Percentiles rank a stretch among this genome's conserved stretches.
These are phyloP conservation scores for Geotrichum carabidarum DNA, from an alignment of 1,139 yeast genomes.

Conservation along the genomic window DNA sequence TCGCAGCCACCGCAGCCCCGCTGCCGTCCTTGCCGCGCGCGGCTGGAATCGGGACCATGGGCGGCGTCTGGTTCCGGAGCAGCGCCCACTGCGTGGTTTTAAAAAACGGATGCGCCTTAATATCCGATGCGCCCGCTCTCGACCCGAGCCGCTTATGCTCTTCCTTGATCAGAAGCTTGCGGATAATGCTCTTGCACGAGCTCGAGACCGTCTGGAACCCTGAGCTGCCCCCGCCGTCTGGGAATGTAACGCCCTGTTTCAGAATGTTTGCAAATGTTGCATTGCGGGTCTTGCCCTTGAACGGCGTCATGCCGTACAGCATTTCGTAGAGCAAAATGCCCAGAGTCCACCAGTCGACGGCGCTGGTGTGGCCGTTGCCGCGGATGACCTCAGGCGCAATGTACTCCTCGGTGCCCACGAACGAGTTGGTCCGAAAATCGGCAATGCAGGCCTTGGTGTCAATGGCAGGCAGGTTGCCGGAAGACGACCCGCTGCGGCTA, in stretches of 20 bases:
- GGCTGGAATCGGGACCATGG: slow-evolving; percentile 84
- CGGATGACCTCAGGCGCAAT: slow-evolving; percentile 96
- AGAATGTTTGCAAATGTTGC: slow-evolving; percentile 83
- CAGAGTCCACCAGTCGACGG: slow-evolving; percentile 99
- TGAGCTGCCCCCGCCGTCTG: slow-evolving; percentile 39
- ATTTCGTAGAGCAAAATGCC: slow-evolving; percentile 89
- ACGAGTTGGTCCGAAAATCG: slow-evolving; percentile 91
- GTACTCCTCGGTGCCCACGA: slow-evolving; percentile 97
- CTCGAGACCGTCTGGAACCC: slow-evolving; percentile 54
- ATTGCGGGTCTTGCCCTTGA: slow-evolving; percentile 83
- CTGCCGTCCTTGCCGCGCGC: slow-evolving; percentile 33
- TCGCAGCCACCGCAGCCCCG: slow-evolving; percentile 7
- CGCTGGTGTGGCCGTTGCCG: slow-evolving; percentile 95
- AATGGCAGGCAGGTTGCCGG: slow-evolving; percentile 41
- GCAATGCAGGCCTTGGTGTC: slow-evolving; percentile 95
- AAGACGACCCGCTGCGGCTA: slow-evolving; percentile 32
- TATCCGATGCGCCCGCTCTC: slow-evolving; percentile 88
- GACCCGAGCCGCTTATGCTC: slow-evolving; percentile 86
- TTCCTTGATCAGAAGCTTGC: slow-evolving; percentile 78
- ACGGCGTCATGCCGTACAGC: slow-evolving; percentile 94
- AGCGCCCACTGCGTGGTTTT: slow-evolving; percentile 93
- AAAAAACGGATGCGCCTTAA: slow-evolving; percentile 84
- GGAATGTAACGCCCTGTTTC: slow-evolving; percentile 75
- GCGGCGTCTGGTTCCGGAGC: slow-evolving; percentile 85
- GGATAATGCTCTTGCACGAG: slow-evolving; percentile 70